phyloP scores from a whole-genome alignment of 345 rosid genomes.

The Brassica cretica region DNA sequence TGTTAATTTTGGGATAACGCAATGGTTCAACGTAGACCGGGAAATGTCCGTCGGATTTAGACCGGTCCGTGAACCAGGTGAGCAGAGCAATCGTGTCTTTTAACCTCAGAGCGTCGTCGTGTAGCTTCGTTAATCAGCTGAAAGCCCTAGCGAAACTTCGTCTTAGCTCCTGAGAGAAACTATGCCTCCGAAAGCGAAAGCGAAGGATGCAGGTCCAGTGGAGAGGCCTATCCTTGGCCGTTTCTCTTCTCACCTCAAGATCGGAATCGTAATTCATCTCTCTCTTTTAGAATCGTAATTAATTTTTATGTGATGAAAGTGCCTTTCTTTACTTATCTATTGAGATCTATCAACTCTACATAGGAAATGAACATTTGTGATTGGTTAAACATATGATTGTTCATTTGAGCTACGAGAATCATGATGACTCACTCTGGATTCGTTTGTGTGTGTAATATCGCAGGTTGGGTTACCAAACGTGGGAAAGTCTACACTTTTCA shows the following conservation, averaged over 20 bases:
- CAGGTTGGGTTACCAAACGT: conserved; percentile 98
- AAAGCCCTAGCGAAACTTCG: conserved; percentile 45
- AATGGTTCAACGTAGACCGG: conserved; percentile 22
- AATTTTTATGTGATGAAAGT: no score
- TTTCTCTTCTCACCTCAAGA: conserved; percentile 99
- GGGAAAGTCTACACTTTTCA: conserved; percentile 95
- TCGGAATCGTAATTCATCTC: conserved; percentile 68
- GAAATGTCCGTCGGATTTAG: not conserved
- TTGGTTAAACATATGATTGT: not conserved
- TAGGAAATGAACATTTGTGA: conserved; percentile 9
- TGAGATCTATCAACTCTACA: not conserved
- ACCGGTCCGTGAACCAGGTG: conserved; percentile 23
- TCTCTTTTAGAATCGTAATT: not conserved
- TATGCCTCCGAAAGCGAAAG: conserved; percentile 95
- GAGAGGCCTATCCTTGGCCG: conserved; percentile 97
- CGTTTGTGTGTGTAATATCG: conserved; percentile 1
- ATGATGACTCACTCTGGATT: not conserved
- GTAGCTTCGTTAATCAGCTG: conserved; percentile 10
- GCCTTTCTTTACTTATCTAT: not conserved
- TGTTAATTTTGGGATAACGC: not conserved
- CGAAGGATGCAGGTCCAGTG: conserved; percentile 82
- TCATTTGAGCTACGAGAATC: no score
- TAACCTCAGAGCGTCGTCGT: conserved; percentile 19
- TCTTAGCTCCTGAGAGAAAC: not conserved
- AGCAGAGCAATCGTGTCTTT: conserved; percentile 15